Evolutionary conservation across 257 asterid genomes (phyloP), one percentile per base, ranked within the genome.

Genomic region (Lycium barbarum): DNA sequence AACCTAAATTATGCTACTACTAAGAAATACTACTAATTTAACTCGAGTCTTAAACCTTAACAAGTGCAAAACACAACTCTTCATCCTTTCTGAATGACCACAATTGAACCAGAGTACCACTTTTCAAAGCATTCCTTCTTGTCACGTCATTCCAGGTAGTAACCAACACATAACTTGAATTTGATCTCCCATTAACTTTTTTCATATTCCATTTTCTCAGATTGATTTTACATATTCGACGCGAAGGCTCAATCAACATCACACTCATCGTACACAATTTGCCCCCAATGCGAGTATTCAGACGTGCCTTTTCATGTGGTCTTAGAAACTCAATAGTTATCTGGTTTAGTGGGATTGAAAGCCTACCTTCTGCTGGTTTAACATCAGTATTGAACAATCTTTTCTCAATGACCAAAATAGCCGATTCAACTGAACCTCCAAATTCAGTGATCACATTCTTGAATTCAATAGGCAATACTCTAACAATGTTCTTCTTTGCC

Each of bases 151-250:
- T 83, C 85, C 85, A 83, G 13, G 53, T 7, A 17, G 79, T 83
- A 15, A 33, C 35, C 22, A 83, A 36, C 79, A 83, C 81, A 67
- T 83, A 83, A 83, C 78, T 83, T 10, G 53, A 43, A 67, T 40
- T 83, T 13, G 12, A 4, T 18, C 35, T 83, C 10, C 85, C 81
- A 11, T 13, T 5, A 7, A 2, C 2, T 83, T 67, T 67, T 18
- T 49, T 49, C 81, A 83, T 83, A 53, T 57, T 12, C 85, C 85
- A 70, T 7, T 83, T 54, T 35, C 13, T 68, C 17, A 83, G 35
- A 17, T 68, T 83, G 7, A 83, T 70, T 3, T 40, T 7, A 36
- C 71, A 7, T n/a, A 0, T 1, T 7, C 3, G 1, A 20, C 11
- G 17, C 2, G 33, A 70, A 55, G 85, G 85, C 12, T 83, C 68